Evolutionary conservation across 179 eudicot genomes (phyloP), one percentile per base, ranked within the genome.

Genomic region (Silene coronaria): DNA sequence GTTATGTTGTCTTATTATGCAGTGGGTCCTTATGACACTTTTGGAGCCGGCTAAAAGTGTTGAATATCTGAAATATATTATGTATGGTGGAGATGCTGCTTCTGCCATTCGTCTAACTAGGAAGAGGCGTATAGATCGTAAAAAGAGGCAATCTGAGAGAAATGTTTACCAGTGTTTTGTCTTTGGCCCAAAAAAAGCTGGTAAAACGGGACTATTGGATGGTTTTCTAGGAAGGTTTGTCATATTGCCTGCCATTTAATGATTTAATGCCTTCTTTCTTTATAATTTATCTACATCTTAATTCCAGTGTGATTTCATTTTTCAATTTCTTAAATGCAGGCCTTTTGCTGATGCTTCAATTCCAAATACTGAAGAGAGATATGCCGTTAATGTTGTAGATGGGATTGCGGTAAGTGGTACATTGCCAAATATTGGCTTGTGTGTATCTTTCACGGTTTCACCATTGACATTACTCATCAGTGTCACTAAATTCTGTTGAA

Each of bases 11-110:
- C 42, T 67, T 72, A 10, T 67, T 72, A 10, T 85, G 84, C 86
- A 95, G 99, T 95, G 99, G 99, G 87, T 91, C 73, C 89, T 95
- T 70, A 92, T 95, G 99, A 89, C 99, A 8, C 89, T 86, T 82
- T 80, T 91, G 61, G 99, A 95, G 74, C 97, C 99, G 75, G 82
- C 90, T 70, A 88, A 83, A 81, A 84, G 90, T 75, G 87, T 95
- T 71, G 99, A 92, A 87, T 88, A 89, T 80, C 87, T 93, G 78
- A 89, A 88, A 63, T 95, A 93, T 68, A 79, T 93, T 75, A 92
- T 91, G 80, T 95, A 91, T 80, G 85, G 86, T 79, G 93, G 93
- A 79, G 97, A 93, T 75, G 92, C 92, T 48, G 78, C 91, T 77
- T 87, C 96, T 71, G 93, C 97, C 26, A 80, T 93, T 72, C 95